These are phyloP conservation scores for Ganoderma leucocontextum DNA, from an alignment of 1,284 basidiomycete species.

Conservation along the genomic window DNA sequence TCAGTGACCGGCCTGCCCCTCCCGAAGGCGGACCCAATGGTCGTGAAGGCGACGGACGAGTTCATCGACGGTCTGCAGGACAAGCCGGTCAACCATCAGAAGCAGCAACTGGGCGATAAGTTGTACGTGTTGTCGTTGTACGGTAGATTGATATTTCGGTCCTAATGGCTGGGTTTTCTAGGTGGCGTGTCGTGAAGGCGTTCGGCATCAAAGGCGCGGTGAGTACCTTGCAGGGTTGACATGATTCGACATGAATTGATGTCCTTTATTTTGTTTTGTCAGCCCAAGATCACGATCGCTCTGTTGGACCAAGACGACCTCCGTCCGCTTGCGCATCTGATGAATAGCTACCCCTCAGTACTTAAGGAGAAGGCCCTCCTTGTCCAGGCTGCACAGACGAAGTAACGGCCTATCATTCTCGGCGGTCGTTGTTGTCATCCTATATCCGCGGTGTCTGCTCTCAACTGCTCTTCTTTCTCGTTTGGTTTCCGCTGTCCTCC, in stretches of 20 bases:
- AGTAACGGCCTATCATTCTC: slow-evolving; percentile 28
- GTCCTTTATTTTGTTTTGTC: not conserved
- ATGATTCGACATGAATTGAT: not conserved
- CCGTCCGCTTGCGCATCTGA: slow-evolving; percentile 81
- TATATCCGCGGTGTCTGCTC: slow-evolving; percentile 16
- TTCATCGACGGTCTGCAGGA: slow-evolving; percentile 78
- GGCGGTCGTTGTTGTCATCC: not conserved
- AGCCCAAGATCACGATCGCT: slow-evolving; percentile 85
- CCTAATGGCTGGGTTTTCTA: slow-evolving; percentile 38
- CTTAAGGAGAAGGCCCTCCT: slow-evolving; percentile 78
- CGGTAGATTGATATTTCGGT: not conserved
- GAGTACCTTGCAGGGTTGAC: slow-evolving; percentile 39
- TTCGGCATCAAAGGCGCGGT: slow-evolving; percentile 84
- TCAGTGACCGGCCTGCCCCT: slow-evolving; percentile 68
- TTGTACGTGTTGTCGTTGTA: slow-evolving; percentile 54
- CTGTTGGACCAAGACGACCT: slow-evolving; percentile 88
- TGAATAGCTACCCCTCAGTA: slow-evolving; percentile 86
- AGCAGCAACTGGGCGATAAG: slow-evolving; percentile 85
- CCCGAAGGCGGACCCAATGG: slow-evolving; percentile 73
- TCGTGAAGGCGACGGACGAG: slow-evolving; percentile 76
- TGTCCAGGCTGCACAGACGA: slow-evolving; percentile 45
- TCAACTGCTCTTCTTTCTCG: slow-evolving; percentile 5
- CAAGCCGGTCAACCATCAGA: slow-evolving; percentile 72
- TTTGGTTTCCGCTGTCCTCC: not conserved
- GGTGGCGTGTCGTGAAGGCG: slow-evolving; percentile 81